Percentiles rank a stretch among this genome's conserved stretches.
phyloP scores from a whole-genome alignment of 2,329 filamentous ascomycete species.

The Exophiala sp. region DNA sequence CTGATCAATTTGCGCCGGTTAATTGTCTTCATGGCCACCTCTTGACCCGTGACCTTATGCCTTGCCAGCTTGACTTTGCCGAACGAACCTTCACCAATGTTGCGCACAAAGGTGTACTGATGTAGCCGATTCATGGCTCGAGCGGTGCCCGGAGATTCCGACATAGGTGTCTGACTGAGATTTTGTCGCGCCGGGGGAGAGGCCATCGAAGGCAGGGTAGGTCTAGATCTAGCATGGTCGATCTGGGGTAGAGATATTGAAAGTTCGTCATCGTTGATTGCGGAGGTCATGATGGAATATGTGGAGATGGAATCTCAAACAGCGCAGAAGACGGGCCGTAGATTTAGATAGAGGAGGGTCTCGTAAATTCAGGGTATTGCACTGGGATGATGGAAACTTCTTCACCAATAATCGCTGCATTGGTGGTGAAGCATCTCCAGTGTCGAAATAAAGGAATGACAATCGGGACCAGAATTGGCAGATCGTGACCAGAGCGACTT shows the following conservation, averaged over 20 bases:
- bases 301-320: not conserved
- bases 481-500: not conserved
- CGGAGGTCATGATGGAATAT: conserved; percentile 33
- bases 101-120: conserved; percentile 85
- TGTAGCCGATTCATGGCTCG: conserved; percentile 78
- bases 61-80: conserved; percentile 97
- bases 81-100: conserved; percentile 93
- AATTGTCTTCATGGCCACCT: conserved; percentile 98
- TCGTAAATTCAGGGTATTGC: not conserved
- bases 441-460: not conserved
- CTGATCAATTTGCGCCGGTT: conserved; percentile 93
- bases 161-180: conserved; percentile 24
- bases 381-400: not conserved
- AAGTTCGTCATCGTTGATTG: conserved; percentile 38
- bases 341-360: not conserved
- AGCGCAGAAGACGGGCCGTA: not conserved
- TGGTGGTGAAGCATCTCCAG: conserved; percentile 19
- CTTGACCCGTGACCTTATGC: conserved; percentile 85
- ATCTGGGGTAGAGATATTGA: conserved; percentile 35
- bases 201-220: conserved; percentile 26
- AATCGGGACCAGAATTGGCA: too few species aligned
- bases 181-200: conserved; percentile 24
- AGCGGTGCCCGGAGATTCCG: conserved; percentile 46
- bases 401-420: conserved; percentile 25
- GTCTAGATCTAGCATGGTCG: conserved; percentile 24